Base-by-base conservation (phyloP, 2,329 filamentous ascomycete genomes). In the Fusarium praegraminearum region DNA sequence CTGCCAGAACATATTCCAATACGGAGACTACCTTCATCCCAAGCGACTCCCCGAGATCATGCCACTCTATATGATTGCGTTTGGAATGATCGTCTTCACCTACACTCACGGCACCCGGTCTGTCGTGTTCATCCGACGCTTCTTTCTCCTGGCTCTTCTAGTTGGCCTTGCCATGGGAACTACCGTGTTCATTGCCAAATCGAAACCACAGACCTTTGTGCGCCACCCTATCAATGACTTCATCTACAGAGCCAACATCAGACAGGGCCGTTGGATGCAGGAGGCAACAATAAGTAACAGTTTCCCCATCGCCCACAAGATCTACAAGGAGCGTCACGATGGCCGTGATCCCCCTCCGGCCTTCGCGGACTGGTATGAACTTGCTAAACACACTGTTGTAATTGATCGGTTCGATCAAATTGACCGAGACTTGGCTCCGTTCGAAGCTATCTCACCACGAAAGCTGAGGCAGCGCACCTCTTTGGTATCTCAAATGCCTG, bases 361-460 rank as follows among this genome's bases (percentile, higher is more conserved):
- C 62, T 97, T 97, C 73, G 91, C 94, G 73, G 89, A 90, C 70
- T 97, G 94, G 94, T 97, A 91, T 76, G 85, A 90, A 22, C 93
- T 92, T 74, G 93, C 93, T 7, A 87, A 86, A 65, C 83, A 86
- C n/a, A 91, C 94, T 1, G 83, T 88, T 54, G 83, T 97, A 53
- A 89, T 96, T 57, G 94, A 97, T 73, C 89, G 92, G 67, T 97
- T 93, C 71, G 90, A 92, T 70, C 92, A 91, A 49, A 93, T 97
- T 57, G 89, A 92, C 70, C 84, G 89, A 57, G 89, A 93, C 66
- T 80, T 97, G 4, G 81, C 89, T 4, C 93, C 93, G 0, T 97
- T 97, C 75, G 94, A 92, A 92, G 89, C 86, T 3, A 75, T 97
- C 57, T 81, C 88, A 20, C 93, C 93, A 5, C 81, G 85, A 22